Conservation (phyloP, 2,329 filamentous ascomycete species). For the Talaromyces albobiverticillius region DNA sequence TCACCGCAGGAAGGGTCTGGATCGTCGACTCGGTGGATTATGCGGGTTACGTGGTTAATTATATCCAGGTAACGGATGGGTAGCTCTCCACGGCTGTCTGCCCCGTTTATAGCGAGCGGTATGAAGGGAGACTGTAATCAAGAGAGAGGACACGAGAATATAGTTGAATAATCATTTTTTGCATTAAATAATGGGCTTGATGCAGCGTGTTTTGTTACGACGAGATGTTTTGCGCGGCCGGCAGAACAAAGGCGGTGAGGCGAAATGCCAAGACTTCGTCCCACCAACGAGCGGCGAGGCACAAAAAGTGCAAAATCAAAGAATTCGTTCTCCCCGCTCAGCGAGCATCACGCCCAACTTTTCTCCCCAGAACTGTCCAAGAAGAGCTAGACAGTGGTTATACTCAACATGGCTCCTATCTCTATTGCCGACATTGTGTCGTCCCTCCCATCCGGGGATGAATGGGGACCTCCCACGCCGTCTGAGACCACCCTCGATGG, state of each 20-base stretch:
- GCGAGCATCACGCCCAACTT: neutral
- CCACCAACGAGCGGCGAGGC: slow-evolving; percentile 12
- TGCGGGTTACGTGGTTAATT: too few species aligned
- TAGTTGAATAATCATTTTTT: too few species aligned
- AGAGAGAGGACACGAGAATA: too few species aligned
- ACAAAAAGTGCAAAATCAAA: slow-evolving; percentile 16
- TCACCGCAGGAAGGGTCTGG: neutral
- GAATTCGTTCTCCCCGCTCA: neutral
- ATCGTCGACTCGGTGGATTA: neutral
- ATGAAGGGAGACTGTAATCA: too few species aligned
- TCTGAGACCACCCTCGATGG: slow-evolving; percentile 87
- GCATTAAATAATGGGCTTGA: too few species aligned
- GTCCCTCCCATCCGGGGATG: slow-evolving; percentile 69
- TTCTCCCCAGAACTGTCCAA: neutral
- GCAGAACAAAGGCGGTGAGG: slow-evolving; percentile 13
- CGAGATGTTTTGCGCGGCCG: neutral
- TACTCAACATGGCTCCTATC: slow-evolving; percentile 47
- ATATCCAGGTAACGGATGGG: too few species aligned
- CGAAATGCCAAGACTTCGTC: slow-evolving; percentile 7
- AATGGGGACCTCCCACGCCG: slow-evolving; percentile 84
- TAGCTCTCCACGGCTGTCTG: too few species aligned
- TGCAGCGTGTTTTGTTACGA: too few species aligned
- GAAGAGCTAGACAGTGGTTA: neutral
- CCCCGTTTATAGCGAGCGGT: too few species aligned
- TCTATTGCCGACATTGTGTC: slow-evolving; percentile 66